Evolutionary conservation across 2,329 filamentous ascomycete genomes (phyloP).

Genomic region (Fusarium brachygibbosum): DNA sequence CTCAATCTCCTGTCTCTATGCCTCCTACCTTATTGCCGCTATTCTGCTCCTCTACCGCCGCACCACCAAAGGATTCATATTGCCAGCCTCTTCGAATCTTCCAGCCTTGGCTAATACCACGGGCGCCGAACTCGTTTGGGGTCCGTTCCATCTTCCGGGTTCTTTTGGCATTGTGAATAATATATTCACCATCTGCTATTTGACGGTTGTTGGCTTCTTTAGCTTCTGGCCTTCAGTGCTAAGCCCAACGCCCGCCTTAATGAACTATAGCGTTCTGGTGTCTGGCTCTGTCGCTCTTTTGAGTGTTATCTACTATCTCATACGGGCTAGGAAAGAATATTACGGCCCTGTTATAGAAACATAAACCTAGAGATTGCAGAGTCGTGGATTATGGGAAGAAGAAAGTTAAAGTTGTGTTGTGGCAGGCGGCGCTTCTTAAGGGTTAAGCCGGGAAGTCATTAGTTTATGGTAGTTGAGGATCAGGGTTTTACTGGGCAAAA

Average conservation of each 20-base stretch:
- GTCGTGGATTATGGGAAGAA: not conserved
- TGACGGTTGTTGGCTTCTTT: slow-evolving; percentile 68
- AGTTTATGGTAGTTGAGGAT: not conserved
- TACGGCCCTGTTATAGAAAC: slow-evolving; percentile 53
- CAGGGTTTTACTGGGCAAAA: not conserved
- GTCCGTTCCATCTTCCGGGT: slow-evolving; percentile 66
- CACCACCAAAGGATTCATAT: slow-evolving; percentile 35
- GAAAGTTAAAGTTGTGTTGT: not conserved
- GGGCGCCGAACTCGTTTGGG: slow-evolving; percentile 56
- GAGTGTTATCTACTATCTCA: slow-evolving; percentile 57
- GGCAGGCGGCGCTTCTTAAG: not conserved
- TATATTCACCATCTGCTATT: slow-evolving; percentile 64
- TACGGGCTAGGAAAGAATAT: slow-evolving; percentile 57
- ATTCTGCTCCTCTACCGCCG: slow-evolving; percentile 40
- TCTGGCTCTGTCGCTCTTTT: slow-evolving; percentile 58
- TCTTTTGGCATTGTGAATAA: slow-evolving; percentile 66
- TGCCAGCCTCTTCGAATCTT: not conserved
- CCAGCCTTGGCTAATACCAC: not conserved
- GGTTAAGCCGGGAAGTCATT: not conserved
- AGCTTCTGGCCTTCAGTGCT: slow-evolving; percentile 60
- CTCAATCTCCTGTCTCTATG: slow-evolving; percentile 35
- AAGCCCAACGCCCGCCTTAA: slow-evolving; percentile 43
- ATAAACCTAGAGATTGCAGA: not conserved
- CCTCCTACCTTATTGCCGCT: slow-evolving; percentile 36
- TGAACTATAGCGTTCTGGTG: slow-evolving; percentile 62